phyloP scores from a whole-genome alignment of 768 basidiomycete genomes.

The Lactarius akahatsu region DNA sequence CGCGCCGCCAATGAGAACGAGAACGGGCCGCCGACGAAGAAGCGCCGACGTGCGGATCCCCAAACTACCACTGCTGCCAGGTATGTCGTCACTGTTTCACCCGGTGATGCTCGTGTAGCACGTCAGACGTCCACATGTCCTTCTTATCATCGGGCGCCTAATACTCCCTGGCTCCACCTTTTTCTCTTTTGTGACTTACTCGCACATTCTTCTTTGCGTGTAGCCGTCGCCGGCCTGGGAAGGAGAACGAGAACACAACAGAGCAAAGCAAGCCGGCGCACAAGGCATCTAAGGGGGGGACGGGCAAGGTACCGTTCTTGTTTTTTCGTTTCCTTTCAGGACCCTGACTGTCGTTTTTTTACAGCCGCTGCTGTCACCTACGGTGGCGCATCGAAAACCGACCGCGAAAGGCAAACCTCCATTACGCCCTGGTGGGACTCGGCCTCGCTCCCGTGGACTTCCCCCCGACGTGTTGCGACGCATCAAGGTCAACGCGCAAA shows the following conservation, averaged over 20 bases:
- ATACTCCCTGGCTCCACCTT: not conserved
- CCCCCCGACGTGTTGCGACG: conserved; percentile 17
- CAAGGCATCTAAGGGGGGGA: not conserved
- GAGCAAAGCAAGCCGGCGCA: conserved; percentile 2
- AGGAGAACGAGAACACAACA: conserved; percentile 6
- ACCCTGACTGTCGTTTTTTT: not conserved
- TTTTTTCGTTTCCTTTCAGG: not conserved
- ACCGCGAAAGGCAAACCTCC: conserved; percentile 5
- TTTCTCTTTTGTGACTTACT: not conserved
- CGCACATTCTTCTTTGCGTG: not conserved
- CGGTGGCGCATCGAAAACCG: not conserved
- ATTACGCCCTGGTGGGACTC: not conserved
- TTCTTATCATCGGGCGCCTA: not conserved
- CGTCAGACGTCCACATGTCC: no score
- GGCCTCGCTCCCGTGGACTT: conserved; percentile 6
- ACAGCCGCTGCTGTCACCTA: conserved; percentile 10
- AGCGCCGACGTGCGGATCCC: conserved; percentile 6
- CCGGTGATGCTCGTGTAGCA: not conserved
- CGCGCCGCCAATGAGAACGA: conserved; percentile 1
- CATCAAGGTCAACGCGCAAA: conserved; percentile 11
- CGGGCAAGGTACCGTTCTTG: conserved; percentile 8
- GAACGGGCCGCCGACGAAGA: conserved; percentile 5
- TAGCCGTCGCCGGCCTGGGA: conserved; percentile 6
- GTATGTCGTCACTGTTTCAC: not conserved
- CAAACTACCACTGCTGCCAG: not conserved